phyloP scores from a whole-genome alignment of 768 basidiomycete genomes.

The Hebeloma cylindrosporum region DNA sequence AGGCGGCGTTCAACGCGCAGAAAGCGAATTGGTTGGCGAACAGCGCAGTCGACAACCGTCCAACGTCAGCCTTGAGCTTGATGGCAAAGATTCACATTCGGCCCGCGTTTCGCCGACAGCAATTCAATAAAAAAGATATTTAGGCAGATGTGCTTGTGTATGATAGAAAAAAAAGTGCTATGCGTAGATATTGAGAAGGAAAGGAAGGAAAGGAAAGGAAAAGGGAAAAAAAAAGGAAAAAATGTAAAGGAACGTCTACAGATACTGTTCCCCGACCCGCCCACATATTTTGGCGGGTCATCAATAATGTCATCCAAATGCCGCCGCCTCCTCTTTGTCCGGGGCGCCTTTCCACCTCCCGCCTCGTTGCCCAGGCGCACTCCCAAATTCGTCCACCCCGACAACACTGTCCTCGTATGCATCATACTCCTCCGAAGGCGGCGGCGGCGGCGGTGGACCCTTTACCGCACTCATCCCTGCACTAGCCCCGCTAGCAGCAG shows the following conservation, averaged over 20 bases:
- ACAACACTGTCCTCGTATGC: conserved; percentile 25
- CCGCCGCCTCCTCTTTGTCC: conserved; percentile 17
- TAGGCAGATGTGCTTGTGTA: too few species aligned
- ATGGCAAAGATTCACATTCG: too few species aligned
- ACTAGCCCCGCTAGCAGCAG: conserved; percentile 37
- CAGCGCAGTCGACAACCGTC: too few species aligned
- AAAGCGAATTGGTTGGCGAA: neutral
- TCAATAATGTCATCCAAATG: conserved; percentile 12
- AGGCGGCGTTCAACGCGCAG: neutral
- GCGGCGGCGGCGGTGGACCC: conserved; percentile 17
- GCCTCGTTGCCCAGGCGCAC: conserved; percentile 20
- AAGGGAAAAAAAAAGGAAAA: neutral
- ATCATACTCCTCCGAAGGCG: conserved; percentile 20
- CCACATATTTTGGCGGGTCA: conserved; percentile 5
- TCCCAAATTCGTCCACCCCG: conserved; percentile 25
- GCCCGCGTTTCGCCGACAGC: too few species aligned
- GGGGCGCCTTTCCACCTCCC: conserved; percentile 22
- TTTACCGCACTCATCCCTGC: conserved; percentile 22
- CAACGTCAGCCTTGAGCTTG: too few species aligned
- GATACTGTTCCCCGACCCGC: neutral
- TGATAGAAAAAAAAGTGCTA: neutral
- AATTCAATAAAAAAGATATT: too few species aligned
- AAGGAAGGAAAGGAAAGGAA: neutral
- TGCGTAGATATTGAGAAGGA: neutral
- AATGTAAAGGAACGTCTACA: neutral